Base-by-base conservation (phyloP, 345 rosid genomes). In the Syzygium aromaticum region DNA sequence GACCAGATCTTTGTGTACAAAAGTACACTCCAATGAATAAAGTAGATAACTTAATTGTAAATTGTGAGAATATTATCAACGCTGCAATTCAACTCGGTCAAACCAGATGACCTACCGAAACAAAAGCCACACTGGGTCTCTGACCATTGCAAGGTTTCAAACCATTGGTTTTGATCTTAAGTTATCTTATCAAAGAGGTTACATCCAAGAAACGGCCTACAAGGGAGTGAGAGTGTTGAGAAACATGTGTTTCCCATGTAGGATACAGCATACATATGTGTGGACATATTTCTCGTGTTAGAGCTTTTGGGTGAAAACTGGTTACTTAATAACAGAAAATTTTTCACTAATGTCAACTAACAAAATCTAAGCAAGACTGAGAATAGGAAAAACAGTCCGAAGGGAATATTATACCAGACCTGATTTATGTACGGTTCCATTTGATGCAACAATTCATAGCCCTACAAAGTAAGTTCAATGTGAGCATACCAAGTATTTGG, bases 361-460 rank as follows among this genome's bases (percentile, higher is more conserved):
- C n/a, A 51, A 40, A 77, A 73, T 38, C 49, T 2, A 73, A 3
- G 22, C 25, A 73, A 73, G 80, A 9, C 49, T 56, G 27, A 73
- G 46, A 67, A 59, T 16, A 25, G 7, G 30, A 54, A 49, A 40
- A 43, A 52, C 25, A 27, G 27, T n/a, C 25, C 25, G 7, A 63
- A 27, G 59, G 53, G 6, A 63, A 52, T 67, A 57, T 38, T 23
- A 85, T 30, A 85, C 57, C 87, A 63, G 57, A 96, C 99, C 99
- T 98, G 99, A 90, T 93, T 94, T 85, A 96, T 95, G 87, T 96
- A 98, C 52, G 99, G 99, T 90, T 98, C 99, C 99, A 98, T 98
- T 90, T 98, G 99, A 93, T 95, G 99, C 91, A 98, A 89, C 87
- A 98, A 94, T 87, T 96, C 99, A 86, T 96, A 98, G 51, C 99